A percentile compares a stretch with the other conserved stretches of the same genome.
phyloP scores from a whole-genome alignment of 305 asterid species.

The Withania somnifera region DNA sequence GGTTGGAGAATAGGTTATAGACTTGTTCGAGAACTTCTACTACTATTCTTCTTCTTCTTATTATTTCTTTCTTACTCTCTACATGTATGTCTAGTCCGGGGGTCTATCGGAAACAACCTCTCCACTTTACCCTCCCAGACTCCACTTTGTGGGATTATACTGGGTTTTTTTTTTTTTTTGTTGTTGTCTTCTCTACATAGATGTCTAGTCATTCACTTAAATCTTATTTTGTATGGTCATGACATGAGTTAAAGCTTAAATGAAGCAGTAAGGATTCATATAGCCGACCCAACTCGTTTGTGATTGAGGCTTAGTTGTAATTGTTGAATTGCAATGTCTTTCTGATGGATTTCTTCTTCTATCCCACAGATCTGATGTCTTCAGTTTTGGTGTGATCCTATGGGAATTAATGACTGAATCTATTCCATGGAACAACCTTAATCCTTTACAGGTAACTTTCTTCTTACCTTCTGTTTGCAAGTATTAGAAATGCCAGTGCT shows the following conservation, averaged over 20 bases:
- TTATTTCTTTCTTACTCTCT: too few species aligned
- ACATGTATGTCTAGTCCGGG: too few species aligned
- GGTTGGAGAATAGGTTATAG: too few species aligned
- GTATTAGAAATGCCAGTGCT: neutral
- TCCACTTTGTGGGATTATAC: too few species aligned
- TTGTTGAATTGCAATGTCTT: neutral
- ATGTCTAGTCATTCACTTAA: too few species aligned
- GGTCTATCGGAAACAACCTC: too few species aligned
- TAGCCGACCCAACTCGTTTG: neutral
- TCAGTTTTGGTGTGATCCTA: constrained; percentile 58
- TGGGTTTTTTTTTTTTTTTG: too few species aligned
- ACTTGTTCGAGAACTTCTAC: too few species aligned
- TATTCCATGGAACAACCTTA: constrained; percentile 58
- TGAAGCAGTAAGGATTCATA: neutral
- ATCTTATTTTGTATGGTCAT: neutral
- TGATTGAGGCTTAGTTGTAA: neutral
- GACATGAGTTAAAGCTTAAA: neutral
- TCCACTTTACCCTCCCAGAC: too few species aligned
- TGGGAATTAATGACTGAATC: constrained; percentile 66
- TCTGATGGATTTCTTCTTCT: neutral
- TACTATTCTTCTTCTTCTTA: too few species aligned
- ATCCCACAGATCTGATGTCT: constrained; percentile 53
- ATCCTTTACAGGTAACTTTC: constrained; percentile 44
- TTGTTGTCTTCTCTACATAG: too few species aligned
- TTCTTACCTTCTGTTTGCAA: neutral